These are phyloP conservation scores for Rosa hybrid DNA, from an alignment of 331 rosid genomes.

Conservation along the genomic window DNA sequence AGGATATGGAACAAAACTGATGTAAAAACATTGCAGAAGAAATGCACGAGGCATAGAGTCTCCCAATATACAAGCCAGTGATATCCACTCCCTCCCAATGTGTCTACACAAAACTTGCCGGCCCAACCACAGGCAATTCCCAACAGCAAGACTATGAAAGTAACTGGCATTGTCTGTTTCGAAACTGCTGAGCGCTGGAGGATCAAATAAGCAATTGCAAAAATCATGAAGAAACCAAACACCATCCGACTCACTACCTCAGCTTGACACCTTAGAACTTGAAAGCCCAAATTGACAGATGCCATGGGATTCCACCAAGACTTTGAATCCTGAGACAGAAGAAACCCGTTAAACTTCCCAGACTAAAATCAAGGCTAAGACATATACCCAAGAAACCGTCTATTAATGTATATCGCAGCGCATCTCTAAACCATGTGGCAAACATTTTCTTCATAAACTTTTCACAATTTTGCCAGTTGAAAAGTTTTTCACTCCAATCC, in stretches of 20 bases:
- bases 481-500: not conserved
- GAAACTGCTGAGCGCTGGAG: constrained; percentile 56
- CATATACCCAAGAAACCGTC: not conserved
- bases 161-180: constrained; percentile 63
- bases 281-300: constrained; percentile 43
- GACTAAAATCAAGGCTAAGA: not conserved
- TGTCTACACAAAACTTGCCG: constrained; percentile 76
- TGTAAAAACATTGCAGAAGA: constrained; percentile 50
- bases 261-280: constrained; percentile 55
- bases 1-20: constrained; percentile 49
- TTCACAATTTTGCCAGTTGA: not conserved
- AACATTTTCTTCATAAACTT: not conserved
- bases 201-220: constrained; percentile 52
- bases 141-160: constrained; percentile 63
- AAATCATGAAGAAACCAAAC: constrained; percentile 60
- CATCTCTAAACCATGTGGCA: not conserved
- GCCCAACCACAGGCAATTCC: constrained; percentile 69
- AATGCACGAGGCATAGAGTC: constrained; percentile 60
- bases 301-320: constrained; percentile 69
- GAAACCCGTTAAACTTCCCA: not conserved
- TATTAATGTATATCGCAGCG: not conserved
- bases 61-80: constrained; percentile 80
- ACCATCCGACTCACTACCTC: constrained; percentile 58
- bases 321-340: constrained; percentile 46
- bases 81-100: constrained; percentile 77